Percentiles rank a stretch among this genome's conserved stretches.
These are phyloP conservation scores for Zopfia rhizophila DNA, from an alignment of 2,329 filamentous ascomycete species.

Conservation along the genomic window DNA sequence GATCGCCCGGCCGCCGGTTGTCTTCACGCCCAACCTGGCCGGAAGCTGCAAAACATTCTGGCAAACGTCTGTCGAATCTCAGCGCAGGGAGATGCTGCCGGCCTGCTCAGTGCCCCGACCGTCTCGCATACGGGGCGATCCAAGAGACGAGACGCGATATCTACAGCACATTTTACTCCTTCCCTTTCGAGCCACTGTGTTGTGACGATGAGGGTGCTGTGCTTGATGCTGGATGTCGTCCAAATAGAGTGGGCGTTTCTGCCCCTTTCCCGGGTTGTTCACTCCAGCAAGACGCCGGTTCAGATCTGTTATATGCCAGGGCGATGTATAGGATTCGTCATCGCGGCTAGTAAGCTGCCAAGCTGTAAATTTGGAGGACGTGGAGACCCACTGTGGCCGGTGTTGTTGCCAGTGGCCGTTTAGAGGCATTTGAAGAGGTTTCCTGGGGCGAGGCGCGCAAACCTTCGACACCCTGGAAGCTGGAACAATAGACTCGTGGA, in stretches of 20 bases:
- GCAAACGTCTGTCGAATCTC: constrained; percentile 34
- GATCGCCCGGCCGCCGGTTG: constrained; percentile 13
- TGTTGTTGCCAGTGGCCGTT: neutral
- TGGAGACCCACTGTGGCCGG: constrained; percentile 15
- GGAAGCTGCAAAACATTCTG: constrained; percentile 24
- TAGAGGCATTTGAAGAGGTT: constrained; percentile 1
- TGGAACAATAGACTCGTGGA: constrained; percentile 10
- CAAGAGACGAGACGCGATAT: constrained; percentile 16
- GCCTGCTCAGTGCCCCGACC: constrained; percentile 5
- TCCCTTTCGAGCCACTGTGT: constrained; percentile 23
- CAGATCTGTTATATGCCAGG: constrained; percentile 32
- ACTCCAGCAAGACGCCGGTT: constrained; percentile 8
- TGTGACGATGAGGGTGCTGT: constrained; percentile 13
- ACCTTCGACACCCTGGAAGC: constrained; percentile 9
- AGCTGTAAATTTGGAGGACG: constrained; percentile 19
- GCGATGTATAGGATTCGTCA: constrained; percentile 37
- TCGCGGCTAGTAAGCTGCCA: constrained; percentile 28
- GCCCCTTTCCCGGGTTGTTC: constrained; percentile 29
- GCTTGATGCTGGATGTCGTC: constrained; percentile 27
- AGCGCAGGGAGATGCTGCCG: constrained; percentile 34
- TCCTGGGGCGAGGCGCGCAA: constrained; percentile 3
- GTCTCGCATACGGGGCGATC: constrained; percentile 9
- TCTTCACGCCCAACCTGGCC: constrained; percentile 32
- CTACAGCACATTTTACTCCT: constrained; percentile 15
- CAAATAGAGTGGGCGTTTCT: constrained; percentile 10